A percentile compares a stretch with the other conserved stretches of the same genome.
phyloP scores from a whole-genome alignment of 164 flowering plant species.

The Stephania yunnanensis region DNA sequence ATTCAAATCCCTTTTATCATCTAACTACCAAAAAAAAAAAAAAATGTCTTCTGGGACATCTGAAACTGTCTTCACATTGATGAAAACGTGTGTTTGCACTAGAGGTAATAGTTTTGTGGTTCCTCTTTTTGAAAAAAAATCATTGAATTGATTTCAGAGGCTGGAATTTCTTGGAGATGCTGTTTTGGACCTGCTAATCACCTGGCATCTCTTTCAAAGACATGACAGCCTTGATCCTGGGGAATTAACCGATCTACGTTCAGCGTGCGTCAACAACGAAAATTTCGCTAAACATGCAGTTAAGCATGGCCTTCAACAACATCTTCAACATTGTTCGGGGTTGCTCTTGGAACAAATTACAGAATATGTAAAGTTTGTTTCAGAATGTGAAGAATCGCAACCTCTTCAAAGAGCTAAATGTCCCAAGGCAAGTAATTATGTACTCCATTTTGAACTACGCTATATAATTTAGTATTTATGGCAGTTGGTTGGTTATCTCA shows the following conservation, averaged over 20 bases:
- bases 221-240: constrained; percentile 75
- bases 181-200: constrained; percentile 77
- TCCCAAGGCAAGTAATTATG: constrained; percentile 52
- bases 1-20: no score
- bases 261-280: constrained; percentile 90
- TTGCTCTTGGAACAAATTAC: constrained; percentile 51
- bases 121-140: background rate
- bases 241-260: constrained; percentile 80
- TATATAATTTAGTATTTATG: background rate
- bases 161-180: constrained; percentile 96
- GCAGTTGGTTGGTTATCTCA: background rate
- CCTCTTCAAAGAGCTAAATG: constrained; percentile 35
- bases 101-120: background rate
- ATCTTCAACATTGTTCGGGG: constrained; percentile 68
- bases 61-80: background rate
- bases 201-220: constrained; percentile 65
- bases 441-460: background rate
- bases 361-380: constrained; percentile 43
- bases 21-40: background rate
- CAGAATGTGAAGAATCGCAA: constrained; percentile 15
- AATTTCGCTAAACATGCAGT: constrained; percentile 79
- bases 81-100: background rate
- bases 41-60: background rate
- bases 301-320: constrained; percentile 49
- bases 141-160: constrained; percentile 45